Conservation (phyloP, 2,329 filamentous ascomycete genomes). For the Gaeumannomyces sp. region DNA sequence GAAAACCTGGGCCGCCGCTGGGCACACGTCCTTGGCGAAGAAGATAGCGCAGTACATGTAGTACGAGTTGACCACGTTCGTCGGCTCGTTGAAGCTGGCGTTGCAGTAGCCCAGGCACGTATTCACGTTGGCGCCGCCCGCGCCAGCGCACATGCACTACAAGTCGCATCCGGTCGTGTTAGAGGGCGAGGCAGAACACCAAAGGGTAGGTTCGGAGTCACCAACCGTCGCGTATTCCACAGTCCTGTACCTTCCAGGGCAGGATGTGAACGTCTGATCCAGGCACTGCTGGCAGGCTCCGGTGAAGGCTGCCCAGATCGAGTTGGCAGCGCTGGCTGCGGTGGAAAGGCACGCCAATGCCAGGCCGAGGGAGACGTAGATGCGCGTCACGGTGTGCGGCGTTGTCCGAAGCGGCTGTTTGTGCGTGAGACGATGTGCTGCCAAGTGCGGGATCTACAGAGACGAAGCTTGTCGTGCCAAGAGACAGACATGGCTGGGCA, state of each 20-base stretch:
- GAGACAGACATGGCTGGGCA: neutral
- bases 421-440: neutral
- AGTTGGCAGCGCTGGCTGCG: neutral
- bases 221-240: neutral
- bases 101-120: slow-evolving; percentile 7
- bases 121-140: neutral
- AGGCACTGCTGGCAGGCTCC: slow-evolving; percentile 4
- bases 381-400: neutral
- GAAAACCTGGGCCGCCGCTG: neutral
- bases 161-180: neutral
- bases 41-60: slow-evolving; percentile 9
- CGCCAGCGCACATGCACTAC: slow-evolving; percentile 6
- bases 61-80: slow-evolving; percentile 1
- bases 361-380: neutral
- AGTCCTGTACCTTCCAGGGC: slow-evolving; percentile 1
- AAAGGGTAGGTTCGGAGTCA: neutral
- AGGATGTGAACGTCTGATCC: slow-evolving; percentile 1
- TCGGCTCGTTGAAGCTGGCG: neutral
- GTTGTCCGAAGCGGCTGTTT: neutral
- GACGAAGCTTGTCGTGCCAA: neutral
- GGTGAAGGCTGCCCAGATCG: neutral
- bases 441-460: neutral
- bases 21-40: slow-evolving; percentile 6
- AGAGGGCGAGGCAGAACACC: neutral
- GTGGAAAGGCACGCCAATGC: neutral